Conservation (phyloP, 139 green algal species). For the Chlorella ohadii region DNA sequence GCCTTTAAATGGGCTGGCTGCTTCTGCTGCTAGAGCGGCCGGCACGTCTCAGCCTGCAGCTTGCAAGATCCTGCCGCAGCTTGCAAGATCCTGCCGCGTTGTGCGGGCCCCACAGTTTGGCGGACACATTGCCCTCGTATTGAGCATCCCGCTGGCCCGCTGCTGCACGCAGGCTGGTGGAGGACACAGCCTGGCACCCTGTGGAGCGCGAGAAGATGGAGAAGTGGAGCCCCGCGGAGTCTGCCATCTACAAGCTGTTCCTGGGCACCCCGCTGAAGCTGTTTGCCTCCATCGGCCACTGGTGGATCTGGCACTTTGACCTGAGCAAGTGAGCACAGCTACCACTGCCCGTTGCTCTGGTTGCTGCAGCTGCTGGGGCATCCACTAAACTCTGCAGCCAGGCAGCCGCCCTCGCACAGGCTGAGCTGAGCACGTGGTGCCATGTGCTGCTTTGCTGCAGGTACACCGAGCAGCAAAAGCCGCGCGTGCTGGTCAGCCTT, state of each 20-base stretch:
- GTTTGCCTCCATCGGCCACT: constrained; percentile 91
- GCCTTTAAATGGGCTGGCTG: neutral
- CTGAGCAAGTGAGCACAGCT: constrained; percentile 67
- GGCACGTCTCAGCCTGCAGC: too few relatives aligned
- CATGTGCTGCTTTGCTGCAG: constrained; percentile 60
- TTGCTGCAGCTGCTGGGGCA: too few relatives aligned
- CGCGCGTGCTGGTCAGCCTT: constrained; percentile 79
- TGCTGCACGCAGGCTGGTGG: constrained; percentile 72
- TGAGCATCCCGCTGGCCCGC: neutral
- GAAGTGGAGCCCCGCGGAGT: constrained; percentile 35
- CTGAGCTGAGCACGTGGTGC: too few relatives aligned
- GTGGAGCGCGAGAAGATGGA: constrained; percentile 69
- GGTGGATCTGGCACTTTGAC: constrained; percentile 94
- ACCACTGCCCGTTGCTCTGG: too few relatives aligned
- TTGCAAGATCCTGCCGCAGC: too few relatives aligned
- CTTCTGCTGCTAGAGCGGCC: too few relatives aligned
- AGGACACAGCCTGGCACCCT: constrained; percentile 96
- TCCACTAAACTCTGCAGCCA: too few relatives aligned
- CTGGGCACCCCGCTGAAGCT: constrained; percentile 92
- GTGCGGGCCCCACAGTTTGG: too few relatives aligned
- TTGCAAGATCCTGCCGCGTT: too few relatives aligned
- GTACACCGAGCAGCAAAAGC: constrained; percentile 87
- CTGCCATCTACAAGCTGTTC: constrained; percentile 76
- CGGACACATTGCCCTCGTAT: too few relatives aligned
- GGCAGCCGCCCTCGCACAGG: too few relatives aligned